Evolutionary conservation across 305 asterid genomes (phyloP).

Genomic region (Fraxinus latifolia): DNA sequence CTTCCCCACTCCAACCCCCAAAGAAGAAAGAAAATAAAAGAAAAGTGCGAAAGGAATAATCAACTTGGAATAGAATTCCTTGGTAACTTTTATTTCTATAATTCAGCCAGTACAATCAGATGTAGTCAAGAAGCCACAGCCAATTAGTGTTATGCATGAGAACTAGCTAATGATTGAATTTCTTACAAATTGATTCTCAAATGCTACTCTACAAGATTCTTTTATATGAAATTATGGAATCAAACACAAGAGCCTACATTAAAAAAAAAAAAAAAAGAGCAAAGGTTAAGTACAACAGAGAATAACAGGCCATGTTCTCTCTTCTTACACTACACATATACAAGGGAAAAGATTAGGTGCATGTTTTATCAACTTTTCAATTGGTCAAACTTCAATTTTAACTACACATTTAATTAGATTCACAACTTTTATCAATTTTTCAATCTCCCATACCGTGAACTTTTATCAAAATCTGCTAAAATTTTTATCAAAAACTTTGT

Average conservation of each 20-base stretch:
- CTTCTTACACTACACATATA: constrained; percentile 18
- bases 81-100: constrained; percentile 42
- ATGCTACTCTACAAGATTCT: constrained; percentile 26
- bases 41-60: not conserved
- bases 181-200: constrained; percentile 26
- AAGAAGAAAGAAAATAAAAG: not conserved
- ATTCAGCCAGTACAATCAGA: constrained; percentile 27
- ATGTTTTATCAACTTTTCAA: not conserved
- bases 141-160: constrained; percentile 24
- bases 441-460: no score
- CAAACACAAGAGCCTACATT: constrained; percentile 25
- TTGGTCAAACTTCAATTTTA: not conserved
- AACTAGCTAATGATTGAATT: constrained; percentile 41
- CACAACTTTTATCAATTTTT: not conserved
- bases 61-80: constrained; percentile 52
- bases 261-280: constrained; percentile 24
- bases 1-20: constrained; percentile 15
- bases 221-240: constrained; percentile 27
- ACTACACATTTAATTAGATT: not conserved
- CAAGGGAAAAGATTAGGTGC: not conserved
- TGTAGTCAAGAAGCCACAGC: constrained; percentile 30
- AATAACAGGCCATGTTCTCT: constrained; percentile 30
- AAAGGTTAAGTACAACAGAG: constrained; percentile 39
- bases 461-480: not conserved
- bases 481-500: not conserved